Percentiles rank a stretch among this genome's conserved stretches.
phyloP scores from a whole-genome alignment of 2,329 filamentous ascomycete species.

The Bipolaris cookei region DNA sequence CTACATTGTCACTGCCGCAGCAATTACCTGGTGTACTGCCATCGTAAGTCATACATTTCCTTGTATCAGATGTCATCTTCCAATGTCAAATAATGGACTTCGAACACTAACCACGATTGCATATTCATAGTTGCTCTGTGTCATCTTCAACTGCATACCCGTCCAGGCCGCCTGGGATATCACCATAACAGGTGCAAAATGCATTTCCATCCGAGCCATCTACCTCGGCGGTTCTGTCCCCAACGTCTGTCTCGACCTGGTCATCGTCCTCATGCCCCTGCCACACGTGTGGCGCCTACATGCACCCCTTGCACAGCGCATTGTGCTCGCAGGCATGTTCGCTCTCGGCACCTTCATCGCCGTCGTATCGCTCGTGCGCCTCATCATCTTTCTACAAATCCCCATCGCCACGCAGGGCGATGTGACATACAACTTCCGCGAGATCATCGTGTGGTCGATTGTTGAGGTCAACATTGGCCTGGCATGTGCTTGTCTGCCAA shows the following conservation, averaged over 20 bases:
- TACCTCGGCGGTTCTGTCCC: conserved; percentile 34
- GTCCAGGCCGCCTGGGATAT: conserved; percentile 31
- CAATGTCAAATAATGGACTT: no score
- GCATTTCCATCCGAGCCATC: conserved; percentile 24
- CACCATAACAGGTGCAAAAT: conserved; percentile 26
- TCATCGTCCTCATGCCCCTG: conserved; percentile 33
- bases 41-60: conserved; percentile 16
- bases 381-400: conserved; percentile 33
- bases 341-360: conserved; percentile 33
- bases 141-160: conserved; percentile 31
- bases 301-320: conserved; percentile 28
- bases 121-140: conserved; percentile 19
- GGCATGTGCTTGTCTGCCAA: conserved; percentile 30
- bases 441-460: conserved; percentile 34
- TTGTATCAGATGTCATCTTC: not conserved
- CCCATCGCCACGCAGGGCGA: conserved; percentile 26
- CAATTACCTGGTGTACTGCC: conserved; percentile 27
- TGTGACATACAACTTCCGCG: conserved; percentile 35
- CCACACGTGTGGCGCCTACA: conserved; percentile 36
- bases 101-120: not conserved
- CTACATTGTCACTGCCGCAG: conserved; percentile 17
- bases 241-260: conserved; percentile 32
- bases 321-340: conserved; percentile 34
- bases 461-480: conserved; percentile 37
- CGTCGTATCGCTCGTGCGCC: conserved; percentile 31